Evolutionary conservation across 805 yeast genomes (phyloP).

Genomic region (Candida koratica): DNA sequence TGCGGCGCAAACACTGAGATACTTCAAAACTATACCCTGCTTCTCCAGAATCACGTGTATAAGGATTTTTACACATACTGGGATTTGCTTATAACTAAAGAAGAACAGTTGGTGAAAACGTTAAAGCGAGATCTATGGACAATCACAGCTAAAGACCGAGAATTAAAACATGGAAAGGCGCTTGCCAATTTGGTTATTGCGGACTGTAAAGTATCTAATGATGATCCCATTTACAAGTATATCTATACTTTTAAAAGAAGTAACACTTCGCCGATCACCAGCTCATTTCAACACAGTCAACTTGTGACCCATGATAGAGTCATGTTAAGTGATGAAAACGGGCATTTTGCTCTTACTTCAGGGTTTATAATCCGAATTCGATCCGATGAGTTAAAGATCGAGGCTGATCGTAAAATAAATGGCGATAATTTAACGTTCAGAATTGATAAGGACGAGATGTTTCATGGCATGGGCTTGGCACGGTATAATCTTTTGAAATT

Average conservation of each 20-base stretch:
- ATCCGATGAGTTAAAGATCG: constrained; percentile 42
- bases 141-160: constrained; percentile 55
- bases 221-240: constrained; percentile 26
- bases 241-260: constrained; percentile 49
- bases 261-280: constrained; percentile 12
- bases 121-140: constrained; percentile 68
- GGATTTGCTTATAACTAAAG: constrained; percentile 69
- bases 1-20: constrained; percentile 50
- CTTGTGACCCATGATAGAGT: constrained; percentile 58
- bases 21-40: constrained; percentile 49
- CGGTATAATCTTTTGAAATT: constrained; percentile 71
- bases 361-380: constrained; percentile 53
- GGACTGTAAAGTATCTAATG: constrained; percentile 16
- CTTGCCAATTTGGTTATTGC: constrained; percentile 48
- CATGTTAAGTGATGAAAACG: constrained; percentile 72
- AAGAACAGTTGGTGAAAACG: constrained; percentile 55
- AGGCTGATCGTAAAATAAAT: constrained; percentile 50
- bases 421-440: constrained; percentile 39
- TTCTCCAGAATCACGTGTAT: constrained; percentile 42
- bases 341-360: constrained; percentile 68
- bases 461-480: constrained; percentile 70
- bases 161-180: constrained; percentile 55
- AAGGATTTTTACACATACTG: constrained; percentile 62
- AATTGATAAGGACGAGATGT: constrained; percentile 76
- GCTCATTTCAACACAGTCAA: constrained; percentile 39